These are phyloP conservation scores for Elymus sibiricus DNA, from an alignment of 176 grass and related monocot genomes.

Conservation along the genomic window DNA sequence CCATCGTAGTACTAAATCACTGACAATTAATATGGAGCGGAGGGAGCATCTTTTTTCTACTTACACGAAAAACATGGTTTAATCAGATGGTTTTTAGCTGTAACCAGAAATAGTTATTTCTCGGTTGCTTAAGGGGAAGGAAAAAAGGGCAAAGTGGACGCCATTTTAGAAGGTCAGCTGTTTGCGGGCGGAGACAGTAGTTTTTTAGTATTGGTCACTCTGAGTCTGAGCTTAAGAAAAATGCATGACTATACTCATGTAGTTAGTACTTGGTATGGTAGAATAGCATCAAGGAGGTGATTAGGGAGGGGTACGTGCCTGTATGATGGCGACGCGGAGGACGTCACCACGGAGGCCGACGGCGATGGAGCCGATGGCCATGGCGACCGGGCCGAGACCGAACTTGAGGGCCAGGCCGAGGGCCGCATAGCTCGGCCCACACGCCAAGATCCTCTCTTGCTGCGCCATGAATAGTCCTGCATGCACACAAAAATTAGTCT, in stretches of 20 bases:
- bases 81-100: too few species aligned
- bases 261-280: neutral
- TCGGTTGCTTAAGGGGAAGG: too few species aligned
- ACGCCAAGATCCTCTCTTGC: constrained; percentile 79
- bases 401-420: constrained; percentile 71
- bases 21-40: too few species aligned
- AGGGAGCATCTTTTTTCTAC: too few species aligned
- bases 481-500: too few species aligned
- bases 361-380: constrained; percentile 70
- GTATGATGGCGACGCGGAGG: constrained; percentile 81
- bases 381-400: constrained; percentile 60
- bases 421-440: constrained; percentile 51
- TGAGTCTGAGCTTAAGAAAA: neutral
- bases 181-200: neutral
- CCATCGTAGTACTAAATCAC: too few species aligned
- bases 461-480: constrained; percentile 91
- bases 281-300: neutral
- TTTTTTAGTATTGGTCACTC: neutral
- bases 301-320: constrained; percentile 29
- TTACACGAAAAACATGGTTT: too few species aligned
- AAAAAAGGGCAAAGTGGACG: too few species aligned
- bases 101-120: too few species aligned
- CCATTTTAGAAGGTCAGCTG: neutral
- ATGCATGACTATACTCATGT: neutral
- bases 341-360: constrained; percentile 75